These are phyloP conservation scores for Helicocarpus griseus DNA, from an alignment of 2,329 filamentous ascomycete genomes.

Conservation along the genomic window DNA sequence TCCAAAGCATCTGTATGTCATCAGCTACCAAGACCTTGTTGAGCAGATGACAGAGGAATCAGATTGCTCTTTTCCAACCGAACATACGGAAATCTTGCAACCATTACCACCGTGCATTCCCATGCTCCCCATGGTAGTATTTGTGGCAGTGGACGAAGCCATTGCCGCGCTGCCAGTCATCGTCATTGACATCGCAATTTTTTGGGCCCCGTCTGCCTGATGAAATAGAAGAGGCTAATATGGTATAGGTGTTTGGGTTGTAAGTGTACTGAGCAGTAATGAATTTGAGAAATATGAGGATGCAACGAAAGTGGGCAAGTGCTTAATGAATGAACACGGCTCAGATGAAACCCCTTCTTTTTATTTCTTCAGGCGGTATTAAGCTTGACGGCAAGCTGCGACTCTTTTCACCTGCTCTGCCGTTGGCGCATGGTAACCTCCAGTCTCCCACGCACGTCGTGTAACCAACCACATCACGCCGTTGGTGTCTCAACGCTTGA, in stretches of 20 bases:
- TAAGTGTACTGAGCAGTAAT: neutral
- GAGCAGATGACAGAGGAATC: neutral
- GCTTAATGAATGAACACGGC: too few relatives aligned
- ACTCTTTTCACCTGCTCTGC: neutral
- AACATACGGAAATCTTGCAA: slow-evolving; percentile 25
- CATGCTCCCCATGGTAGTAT: slow-evolving; percentile 10
- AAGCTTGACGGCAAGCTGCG: neutral
- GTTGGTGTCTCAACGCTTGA: neutral
- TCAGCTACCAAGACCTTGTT: too few relatives aligned
- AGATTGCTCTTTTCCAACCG: neutral
- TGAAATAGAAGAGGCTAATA: neutral
- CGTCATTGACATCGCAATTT: neutral
- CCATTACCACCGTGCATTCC: slow-evolving; percentile 10
- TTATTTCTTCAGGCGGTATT: neutral
- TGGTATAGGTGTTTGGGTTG: neutral
- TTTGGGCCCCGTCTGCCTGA: neutral
- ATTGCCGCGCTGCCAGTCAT: neutral
- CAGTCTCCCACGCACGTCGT: too few relatives aligned
- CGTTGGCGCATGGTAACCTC: neutral
- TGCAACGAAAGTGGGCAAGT: too few relatives aligned
- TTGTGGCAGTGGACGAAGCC: slow-evolving; percentile 4
- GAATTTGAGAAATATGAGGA: too few relatives aligned
- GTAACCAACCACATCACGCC: too few relatives aligned
- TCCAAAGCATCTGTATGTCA: slow-evolving; percentile 62
- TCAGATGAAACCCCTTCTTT: neutral